Conservation (phyloP, 2,329 filamentous ascomycete genomes). For the Diaporthe capsici region DNA sequence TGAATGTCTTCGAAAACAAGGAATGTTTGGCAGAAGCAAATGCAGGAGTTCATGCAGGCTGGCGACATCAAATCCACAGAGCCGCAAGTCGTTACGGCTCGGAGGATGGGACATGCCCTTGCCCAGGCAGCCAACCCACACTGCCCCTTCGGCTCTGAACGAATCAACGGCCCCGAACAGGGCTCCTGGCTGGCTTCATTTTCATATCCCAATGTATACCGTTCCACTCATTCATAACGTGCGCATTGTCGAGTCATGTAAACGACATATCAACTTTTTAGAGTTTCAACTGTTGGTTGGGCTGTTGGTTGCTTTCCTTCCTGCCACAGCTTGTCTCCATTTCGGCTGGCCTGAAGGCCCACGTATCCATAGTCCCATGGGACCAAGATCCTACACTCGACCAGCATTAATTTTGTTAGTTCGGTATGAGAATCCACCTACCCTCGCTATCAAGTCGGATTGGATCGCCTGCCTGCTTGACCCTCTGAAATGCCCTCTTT, state of each 20-base stretch:
- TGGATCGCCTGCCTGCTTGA: too few species aligned
- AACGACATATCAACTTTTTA: slow-evolving; percentile 21
- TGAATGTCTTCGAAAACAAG: background rate
- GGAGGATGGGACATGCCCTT: background rate
- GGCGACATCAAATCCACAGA: background rate
- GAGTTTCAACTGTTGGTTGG: background rate
- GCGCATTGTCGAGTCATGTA: background rate
- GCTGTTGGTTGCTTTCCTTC: background rate
- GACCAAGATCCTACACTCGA: background rate
- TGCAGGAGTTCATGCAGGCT: background rate
- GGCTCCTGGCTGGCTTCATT: background rate
- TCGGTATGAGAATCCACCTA: too few species aligned
- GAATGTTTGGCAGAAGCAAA: background rate
- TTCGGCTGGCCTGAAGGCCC: background rate
- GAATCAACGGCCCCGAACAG: background rate
- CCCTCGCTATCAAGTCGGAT: too few species aligned
- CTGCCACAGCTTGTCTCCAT: background rate
- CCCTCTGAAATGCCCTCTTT: too few species aligned
- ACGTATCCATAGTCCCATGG: background rate
- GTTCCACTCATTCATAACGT: background rate
- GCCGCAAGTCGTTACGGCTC: background rate
- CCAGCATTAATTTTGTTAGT: too few species aligned
- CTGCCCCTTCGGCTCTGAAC: slow-evolving; percentile 4
- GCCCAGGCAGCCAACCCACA: background rate
- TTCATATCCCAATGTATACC: background rate